Conservation (phyloP, 2,329 filamentous ascomycete species). For the Aureobasidium sp. region DNA sequence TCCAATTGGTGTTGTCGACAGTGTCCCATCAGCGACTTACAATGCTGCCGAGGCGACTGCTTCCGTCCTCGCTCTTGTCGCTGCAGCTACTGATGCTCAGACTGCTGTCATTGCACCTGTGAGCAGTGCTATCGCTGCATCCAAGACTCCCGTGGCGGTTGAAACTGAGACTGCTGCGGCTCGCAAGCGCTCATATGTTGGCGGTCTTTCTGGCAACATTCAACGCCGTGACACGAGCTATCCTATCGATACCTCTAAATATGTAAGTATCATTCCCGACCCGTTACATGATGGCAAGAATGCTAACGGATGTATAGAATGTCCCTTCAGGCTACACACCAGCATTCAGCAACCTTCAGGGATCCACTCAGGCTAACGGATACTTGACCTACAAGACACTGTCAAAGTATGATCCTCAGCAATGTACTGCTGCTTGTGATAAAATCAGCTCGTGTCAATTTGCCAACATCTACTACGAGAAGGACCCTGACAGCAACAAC, state of each 20-base stretch:
- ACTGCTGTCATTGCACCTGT: not conserved
- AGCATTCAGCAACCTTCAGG: constrained; percentile 13
- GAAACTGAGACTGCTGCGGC: not conserved
- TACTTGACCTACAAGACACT: constrained; percentile 20
- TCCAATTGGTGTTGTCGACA: constrained; percentile 1
- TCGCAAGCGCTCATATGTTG: constrained; percentile 14
- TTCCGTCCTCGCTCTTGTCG: constrained; percentile 7
- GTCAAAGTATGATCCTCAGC: constrained; percentile 26
- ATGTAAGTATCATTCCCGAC: not conserved
- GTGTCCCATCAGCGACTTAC: not conserved
- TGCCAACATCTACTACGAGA: constrained; percentile 32
- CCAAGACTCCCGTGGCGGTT: not conserved
- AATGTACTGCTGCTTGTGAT: constrained; percentile 27
- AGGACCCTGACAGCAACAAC: constrained; percentile 16
- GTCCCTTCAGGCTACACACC: constrained; percentile 18
- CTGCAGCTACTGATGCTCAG: constrained; percentile 11
- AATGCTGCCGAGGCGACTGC: constrained; percentile 3
- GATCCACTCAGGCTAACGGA: constrained; percentile 5
- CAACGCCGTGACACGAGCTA: constrained; percentile 8
- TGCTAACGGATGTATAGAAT: not conserved
- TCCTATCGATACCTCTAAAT: constrained; percentile 13
- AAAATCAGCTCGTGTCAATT: constrained; percentile 26
- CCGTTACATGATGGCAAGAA: not conserved
- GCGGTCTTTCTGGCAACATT: not conserved
- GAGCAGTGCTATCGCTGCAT: not conserved